Evolutionary conservation across 1,284 basidiomycete species (phyloP).

Genomic region (Chalciporus sp.): DNA sequence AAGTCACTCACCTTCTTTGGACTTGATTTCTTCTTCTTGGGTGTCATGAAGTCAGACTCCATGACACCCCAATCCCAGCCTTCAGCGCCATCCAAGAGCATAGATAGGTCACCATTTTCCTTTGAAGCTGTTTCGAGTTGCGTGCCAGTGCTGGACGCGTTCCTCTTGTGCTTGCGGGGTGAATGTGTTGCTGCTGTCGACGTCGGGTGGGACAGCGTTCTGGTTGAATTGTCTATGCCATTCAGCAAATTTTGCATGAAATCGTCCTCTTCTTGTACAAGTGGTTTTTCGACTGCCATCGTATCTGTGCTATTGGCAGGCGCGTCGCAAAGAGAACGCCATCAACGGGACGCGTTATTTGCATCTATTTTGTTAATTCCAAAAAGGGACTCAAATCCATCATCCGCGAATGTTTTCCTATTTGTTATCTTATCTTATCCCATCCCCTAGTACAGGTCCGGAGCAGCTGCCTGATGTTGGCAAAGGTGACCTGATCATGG

Average conservation of each 20-base stretch:
- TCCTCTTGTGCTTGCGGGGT: conserved; percentile 10
- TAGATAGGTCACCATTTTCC: conserved; percentile 35
- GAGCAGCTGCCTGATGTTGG: no score
- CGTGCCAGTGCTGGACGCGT: conserved; percentile 2
- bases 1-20: conserved; percentile 20
- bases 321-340: background rate
- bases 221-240: conserved; percentile 42
- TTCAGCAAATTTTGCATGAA: conserved; percentile 52
- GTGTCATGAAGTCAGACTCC: conserved; percentile 39
- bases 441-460: background rate
- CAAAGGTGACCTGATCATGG: background rate
- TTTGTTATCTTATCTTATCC: conserved; percentile 15
- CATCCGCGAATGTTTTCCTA: conserved; percentile 13
- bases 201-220: background rate
- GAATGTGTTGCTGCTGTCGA: background rate
- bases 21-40: conserved; percentile 36
- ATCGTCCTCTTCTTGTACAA: conserved; percentile 40
- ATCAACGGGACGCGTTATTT: conserved; percentile 31
- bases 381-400: background rate
- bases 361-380: conserved; percentile 7
- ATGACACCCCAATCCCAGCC: conserved; percentile 54
- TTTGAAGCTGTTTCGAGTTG: conserved; percentile 5
- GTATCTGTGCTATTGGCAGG: no score
- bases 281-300: conserved; percentile 17
- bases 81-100: conserved; percentile 56